Percentiles rank a stretch among this genome's conserved stretches.
Evolutionary conservation across 2,329 filamentous ascomycete genomes (phyloP).

Genomic region (Fusarium hostae): DNA sequence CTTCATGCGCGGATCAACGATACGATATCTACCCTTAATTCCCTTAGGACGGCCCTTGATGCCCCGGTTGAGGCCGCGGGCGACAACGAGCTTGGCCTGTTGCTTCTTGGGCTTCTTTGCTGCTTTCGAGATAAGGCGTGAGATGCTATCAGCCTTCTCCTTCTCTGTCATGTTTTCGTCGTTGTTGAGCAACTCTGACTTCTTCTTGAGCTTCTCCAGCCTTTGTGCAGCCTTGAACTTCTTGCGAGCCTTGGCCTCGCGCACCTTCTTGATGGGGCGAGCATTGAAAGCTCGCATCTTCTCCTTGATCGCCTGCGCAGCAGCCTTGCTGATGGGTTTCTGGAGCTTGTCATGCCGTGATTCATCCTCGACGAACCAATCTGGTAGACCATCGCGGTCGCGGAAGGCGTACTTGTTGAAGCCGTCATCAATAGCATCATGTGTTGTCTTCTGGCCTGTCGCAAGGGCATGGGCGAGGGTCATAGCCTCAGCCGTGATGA

Average conservation of each 20-base stretch:
- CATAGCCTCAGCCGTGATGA: slow-evolving; percentile 99
- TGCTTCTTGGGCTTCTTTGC: slow-evolving; percentile 86
- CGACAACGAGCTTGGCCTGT: slow-evolving; percentile 88
- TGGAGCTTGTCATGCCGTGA: slow-evolving; percentile 82
- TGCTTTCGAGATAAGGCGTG: slow-evolving; percentile 82
- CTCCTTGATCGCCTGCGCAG: slow-evolving; percentile 90
- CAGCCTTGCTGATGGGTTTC: slow-evolving; percentile 91
- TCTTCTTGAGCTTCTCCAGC: slow-evolving; percentile 96
- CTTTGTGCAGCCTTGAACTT: slow-evolving; percentile 93
- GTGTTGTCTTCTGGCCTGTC: slow-evolving; percentile 80
- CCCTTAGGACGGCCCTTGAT: slow-evolving; percentile 88
- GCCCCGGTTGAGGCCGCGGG: slow-evolving; percentile 83
- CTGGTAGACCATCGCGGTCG: slow-evolving; percentile 89
- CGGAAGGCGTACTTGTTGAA: slow-evolving; percentile 95
- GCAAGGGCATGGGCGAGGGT: slow-evolving; percentile 93
- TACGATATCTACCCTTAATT: slow-evolving; percentile 96
- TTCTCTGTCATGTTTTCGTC: slow-evolving; percentile 95
- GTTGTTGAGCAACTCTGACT: slow-evolving; percentile 87
- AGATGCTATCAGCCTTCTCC: slow-evolving; percentile 90
- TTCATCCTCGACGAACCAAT: slow-evolving; percentile 99
- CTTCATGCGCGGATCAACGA: slow-evolving; percentile 95
- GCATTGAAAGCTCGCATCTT: slow-evolving; percentile 94
- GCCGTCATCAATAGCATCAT: slow-evolving; percentile 86
- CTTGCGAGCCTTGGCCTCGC: slow-evolving; percentile 95
- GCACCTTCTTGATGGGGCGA: slow-evolving; percentile 98